Conservation (phyloP, 306 rosid species). For the Vicia faba region DNA sequence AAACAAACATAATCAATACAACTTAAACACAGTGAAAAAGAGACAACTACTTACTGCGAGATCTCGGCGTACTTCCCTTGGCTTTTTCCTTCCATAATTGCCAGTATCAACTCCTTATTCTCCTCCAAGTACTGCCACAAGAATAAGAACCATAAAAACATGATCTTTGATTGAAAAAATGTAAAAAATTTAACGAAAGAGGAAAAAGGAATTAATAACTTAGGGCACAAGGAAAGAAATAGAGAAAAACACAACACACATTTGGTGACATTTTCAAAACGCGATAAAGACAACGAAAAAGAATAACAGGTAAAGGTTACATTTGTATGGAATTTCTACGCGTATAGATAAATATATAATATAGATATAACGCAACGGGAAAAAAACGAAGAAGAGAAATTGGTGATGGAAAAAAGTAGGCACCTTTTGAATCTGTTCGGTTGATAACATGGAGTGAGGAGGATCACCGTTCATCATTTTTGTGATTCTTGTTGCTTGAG, state of each 20-base stretch:
- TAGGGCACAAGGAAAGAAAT: constrained; percentile 48
- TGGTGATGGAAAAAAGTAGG: constrained; percentile 14
- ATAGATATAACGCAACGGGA: not conserved
- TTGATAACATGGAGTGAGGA: constrained; percentile 40
- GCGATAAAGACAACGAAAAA: not conserved
- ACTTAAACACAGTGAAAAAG: not conserved
- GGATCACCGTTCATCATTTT: constrained; percentile 49
- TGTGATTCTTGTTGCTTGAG: constrained; percentile 31
- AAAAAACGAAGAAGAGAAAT: constrained; percentile 24
- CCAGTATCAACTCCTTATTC: constrained; percentile 54
- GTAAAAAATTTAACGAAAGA: not conserved
- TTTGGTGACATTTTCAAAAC: constrained; percentile 1
- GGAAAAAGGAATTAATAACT: constrained; percentile 35
- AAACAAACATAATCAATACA: constrained; percentile 35
- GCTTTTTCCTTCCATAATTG: constrained; percentile 51
- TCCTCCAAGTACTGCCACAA: constrained; percentile 62
- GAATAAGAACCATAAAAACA: constrained; percentile 33
- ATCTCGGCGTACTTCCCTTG: constrained; percentile 44
- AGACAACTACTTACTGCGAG: constrained; percentile 45
- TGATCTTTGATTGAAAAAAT: not conserved
- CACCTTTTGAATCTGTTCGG: constrained; percentile 64
- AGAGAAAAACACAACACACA: constrained; percentile 2
- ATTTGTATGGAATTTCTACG: constrained; percentile 15
- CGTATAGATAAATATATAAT: not conserved
- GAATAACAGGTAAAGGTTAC: constrained; percentile 10